Conservation (phyloP, 352 stramenopile genomes). For the Phytophthora niederhauseri region DNA sequence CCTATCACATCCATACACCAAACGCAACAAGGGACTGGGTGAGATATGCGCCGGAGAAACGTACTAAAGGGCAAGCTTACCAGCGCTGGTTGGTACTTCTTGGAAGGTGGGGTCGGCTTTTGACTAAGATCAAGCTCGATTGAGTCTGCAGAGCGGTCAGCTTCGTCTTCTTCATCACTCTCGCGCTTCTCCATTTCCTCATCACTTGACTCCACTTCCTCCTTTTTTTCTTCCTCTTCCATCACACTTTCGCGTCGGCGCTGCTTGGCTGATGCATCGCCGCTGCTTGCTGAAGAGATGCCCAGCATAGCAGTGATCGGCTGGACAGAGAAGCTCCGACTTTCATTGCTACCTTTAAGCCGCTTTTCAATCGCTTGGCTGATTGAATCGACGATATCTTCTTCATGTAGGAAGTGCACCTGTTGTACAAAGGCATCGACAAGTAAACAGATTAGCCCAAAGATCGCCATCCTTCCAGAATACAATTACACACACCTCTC, state of each 20-base stretch:
- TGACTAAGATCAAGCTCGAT: constrained; percentile 71
- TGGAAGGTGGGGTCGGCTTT: constrained; percentile 55
- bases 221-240: constrained; percentile 41
- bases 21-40: not conserved
- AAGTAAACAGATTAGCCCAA: not conserved
- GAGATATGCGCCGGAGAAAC: not conserved
- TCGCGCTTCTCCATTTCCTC: constrained; percentile 39
- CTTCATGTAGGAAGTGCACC: constrained; percentile 96
- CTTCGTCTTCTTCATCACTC: constrained; percentile 46
- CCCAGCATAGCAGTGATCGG: constrained; percentile 75
- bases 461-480: not conserved
- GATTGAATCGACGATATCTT: constrained; percentile 91
- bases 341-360: constrained; percentile 91
- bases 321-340: constrained; percentile 91
- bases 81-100: constrained; percentile 72
- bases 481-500: constrained; percentile 60
- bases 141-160: constrained; percentile 32
- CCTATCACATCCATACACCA: constrained; percentile 37
- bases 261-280: constrained; percentile 23
- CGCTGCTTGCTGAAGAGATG: constrained; percentile 28
- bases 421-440: constrained; percentile 15
- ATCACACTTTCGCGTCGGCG: constrained; percentile 36
- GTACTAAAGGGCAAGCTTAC: constrained; percentile 31
- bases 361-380: constrained; percentile 78
- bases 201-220: constrained; percentile 27